These are phyloP conservation scores for Cercospora berteroae DNA, from an alignment of 2,329 filamentous ascomycete genomes.

Conservation along the genomic window DNA sequence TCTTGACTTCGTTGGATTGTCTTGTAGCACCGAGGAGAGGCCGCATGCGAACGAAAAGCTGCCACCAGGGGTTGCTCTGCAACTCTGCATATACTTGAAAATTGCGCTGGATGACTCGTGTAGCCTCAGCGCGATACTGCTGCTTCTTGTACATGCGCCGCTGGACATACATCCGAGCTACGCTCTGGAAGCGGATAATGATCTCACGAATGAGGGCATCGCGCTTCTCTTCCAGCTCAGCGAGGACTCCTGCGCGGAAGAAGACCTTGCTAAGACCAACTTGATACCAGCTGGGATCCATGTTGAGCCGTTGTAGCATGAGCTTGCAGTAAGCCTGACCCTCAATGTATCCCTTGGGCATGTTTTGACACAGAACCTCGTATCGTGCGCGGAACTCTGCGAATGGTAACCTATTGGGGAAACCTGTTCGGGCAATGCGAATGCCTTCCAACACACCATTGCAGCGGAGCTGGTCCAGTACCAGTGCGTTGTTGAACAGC, in stretches of 20 bases:
- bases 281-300: constrained; percentile 84
- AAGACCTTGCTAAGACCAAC: constrained; percentile 97
- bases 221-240: constrained; percentile 92
- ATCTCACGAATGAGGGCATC: constrained; percentile 91
- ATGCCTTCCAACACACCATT: constrained; percentile 99
- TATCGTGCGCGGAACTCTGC: constrained; percentile 93
- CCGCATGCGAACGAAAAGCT: constrained; percentile 90
- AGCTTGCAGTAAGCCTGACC: constrained; percentile 80
- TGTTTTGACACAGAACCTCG: constrained; percentile 83
- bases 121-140: constrained; percentile 90
- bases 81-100: constrained; percentile 89
- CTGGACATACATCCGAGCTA: constrained; percentile 86
- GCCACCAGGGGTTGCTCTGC: constrained; percentile 95
- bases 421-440: constrained; percentile 91
- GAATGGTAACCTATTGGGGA: constrained; percentile 89
- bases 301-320: constrained; percentile 83
- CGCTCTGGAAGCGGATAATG: constrained; percentile 87
- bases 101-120: constrained; percentile 89
- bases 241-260: constrained; percentile 92
- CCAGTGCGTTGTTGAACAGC: constrained; percentile 85
- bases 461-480: constrained; percentile 93
- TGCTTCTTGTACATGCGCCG: constrained; percentile 87
- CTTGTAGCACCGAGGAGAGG: constrained; percentile 88
- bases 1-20: constrained; percentile 90
- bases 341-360: constrained; percentile 88